These are phyloP conservation scores for Teunomyces panamensis DNA, from an alignment of 805 yeast species.

Conservation along the genomic window DNA sequence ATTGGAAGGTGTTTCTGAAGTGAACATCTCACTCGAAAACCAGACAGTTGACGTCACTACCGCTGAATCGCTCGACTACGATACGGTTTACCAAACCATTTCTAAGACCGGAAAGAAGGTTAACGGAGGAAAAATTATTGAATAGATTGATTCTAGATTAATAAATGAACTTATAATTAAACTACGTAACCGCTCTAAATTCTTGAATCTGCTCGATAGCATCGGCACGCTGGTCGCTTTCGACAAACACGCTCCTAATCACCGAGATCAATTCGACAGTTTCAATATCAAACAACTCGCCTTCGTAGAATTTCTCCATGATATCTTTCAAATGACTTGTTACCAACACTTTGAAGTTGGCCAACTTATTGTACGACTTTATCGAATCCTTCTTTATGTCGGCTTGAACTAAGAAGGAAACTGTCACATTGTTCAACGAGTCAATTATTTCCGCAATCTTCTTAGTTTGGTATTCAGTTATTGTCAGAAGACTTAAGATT, in stretches of 20 bases:
- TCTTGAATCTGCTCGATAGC: slow-evolving; percentile 47
- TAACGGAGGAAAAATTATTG: slow-evolving; percentile 56
- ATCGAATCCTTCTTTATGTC: slow-evolving; percentile 17
- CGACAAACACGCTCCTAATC: slow-evolving; percentile 40
- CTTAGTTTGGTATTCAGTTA: slow-evolving; percentile 34
- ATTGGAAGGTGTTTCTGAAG: slow-evolving; percentile 69
- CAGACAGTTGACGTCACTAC: slow-evolving; percentile 82
- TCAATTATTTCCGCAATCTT: slow-evolving; percentile 27
- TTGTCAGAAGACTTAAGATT: slow-evolving; percentile 26
- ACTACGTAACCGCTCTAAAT: slow-evolving; percentile 24
- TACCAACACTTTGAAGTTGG: slow-evolving; percentile 31
- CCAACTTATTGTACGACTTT: slow-evolving; percentile 24
- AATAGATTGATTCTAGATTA: slow-evolving; percentile 6
- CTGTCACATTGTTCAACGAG: slow-evolving; percentile 18
- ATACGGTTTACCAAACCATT: slow-evolving; percentile 75
- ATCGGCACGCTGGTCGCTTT: slow-evolving; percentile 43
- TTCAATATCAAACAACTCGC: slow-evolving; percentile 47
- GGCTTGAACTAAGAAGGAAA: slow-evolving; percentile 15
- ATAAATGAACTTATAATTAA: background rate
- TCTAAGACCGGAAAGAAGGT: slow-evolving; percentile 90
- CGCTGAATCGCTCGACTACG: slow-evolving; percentile 54
- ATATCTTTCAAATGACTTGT: slow-evolving; percentile 44
- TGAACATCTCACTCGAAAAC: slow-evolving; percentile 71
- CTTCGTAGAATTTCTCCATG: slow-evolving; percentile 49
- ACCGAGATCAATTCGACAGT: slow-evolving; percentile 45